Conservation (phyloP, 2,329 filamentous ascomycete species). For the Xylaria sp. region DNA sequence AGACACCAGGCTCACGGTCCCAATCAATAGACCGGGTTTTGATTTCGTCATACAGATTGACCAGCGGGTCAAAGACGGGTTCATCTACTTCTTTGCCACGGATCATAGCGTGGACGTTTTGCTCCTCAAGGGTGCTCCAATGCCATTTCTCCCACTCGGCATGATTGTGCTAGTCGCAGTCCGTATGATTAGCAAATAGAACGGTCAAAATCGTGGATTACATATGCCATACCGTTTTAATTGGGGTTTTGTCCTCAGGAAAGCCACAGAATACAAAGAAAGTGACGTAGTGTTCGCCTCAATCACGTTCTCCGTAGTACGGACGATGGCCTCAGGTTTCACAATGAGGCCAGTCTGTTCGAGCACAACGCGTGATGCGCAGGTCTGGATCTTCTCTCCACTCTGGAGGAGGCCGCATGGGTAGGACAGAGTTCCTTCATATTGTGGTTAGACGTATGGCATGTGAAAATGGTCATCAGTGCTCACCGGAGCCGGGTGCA, state of each 20-base stretch:
- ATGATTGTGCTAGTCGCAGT: not conserved
- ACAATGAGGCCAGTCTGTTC: conserved; percentile 27
- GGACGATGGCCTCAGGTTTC: conserved; percentile 16
- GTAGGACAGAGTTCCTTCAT: conserved; percentile 27
- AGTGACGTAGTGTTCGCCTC: conserved; percentile 26
- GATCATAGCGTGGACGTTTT: conserved; percentile 2
- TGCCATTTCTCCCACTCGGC: conserved; percentile 18
- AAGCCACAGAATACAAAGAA: conserved; percentile 22
- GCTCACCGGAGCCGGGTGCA: conserved; percentile 23
- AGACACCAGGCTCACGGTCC: conserved; percentile 17
- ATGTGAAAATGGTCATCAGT: conserved; percentile 5
- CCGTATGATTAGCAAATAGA: conserved; percentile 9
- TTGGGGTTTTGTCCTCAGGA: not conserved
- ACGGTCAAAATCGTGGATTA: not conserved
- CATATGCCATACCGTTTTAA: conserved; percentile 1
- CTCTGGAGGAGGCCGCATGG: conserved; percentile 21
- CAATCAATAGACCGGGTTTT: conserved; percentile 19
- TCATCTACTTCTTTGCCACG: conserved; percentile 7
- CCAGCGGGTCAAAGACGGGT: conserved; percentile 16
- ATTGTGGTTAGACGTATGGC: conserved; percentile 11
- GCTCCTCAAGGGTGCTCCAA: conserved; percentile 6
- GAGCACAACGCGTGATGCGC: conserved; percentile 20
- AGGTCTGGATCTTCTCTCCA: conserved; percentile 20
- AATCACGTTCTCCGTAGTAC: conserved; percentile 23
- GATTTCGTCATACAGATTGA: conserved; percentile 11